Evolutionary conservation across 306 rosid species (phyloP).

Genomic region (Notholithocarpus densiflorus): DNA sequence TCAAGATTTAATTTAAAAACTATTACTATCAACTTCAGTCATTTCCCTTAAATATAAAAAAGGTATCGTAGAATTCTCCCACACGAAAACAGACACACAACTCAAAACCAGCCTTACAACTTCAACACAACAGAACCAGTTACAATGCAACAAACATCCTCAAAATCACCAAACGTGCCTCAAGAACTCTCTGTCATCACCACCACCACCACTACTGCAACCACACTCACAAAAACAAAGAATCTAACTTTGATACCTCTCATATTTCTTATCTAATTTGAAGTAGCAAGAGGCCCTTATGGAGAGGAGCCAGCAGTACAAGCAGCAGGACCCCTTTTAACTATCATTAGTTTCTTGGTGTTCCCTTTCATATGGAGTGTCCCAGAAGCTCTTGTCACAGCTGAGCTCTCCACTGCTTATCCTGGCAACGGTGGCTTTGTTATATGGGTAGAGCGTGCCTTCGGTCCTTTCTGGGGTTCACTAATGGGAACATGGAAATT

Average conservation of each 20-base stretch:
- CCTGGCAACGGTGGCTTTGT: constrained; percentile 74
- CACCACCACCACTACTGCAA: not conserved
- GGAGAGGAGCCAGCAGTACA: constrained; percentile 54
- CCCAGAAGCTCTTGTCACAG: constrained; percentile 74
- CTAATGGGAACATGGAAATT: constrained; percentile 62
- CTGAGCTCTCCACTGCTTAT: constrained; percentile 59
- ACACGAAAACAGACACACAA: too few species aligned
- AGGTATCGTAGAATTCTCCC: too few species aligned
- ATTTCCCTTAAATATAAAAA: too few species aligned
- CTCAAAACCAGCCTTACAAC: too few species aligned
- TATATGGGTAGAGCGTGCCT: constrained; percentile 65
- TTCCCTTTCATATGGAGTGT: constrained; percentile 68
- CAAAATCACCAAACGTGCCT: not conserved
- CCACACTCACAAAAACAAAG: constrained; percentile 5
- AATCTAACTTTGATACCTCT: constrained; percentile 49
- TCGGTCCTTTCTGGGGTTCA: constrained; percentile 77
- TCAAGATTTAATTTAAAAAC: too few species aligned
- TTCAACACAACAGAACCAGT: not conserved
- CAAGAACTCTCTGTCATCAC: not conserved
- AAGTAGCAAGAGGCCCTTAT: constrained; percentile 75
- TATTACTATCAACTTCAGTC: too few species aligned
- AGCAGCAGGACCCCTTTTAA: constrained; percentile 50
- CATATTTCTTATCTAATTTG: constrained; percentile 61
- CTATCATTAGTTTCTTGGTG: constrained; percentile 47
- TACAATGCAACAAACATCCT: not conserved